Percentiles rank a stretch among this genome's conserved stretches.
Evolutionary conservation across 2,329 filamentous ascomycete genomes (phyloP).

Genomic region (Fusarium robinianum): DNA sequence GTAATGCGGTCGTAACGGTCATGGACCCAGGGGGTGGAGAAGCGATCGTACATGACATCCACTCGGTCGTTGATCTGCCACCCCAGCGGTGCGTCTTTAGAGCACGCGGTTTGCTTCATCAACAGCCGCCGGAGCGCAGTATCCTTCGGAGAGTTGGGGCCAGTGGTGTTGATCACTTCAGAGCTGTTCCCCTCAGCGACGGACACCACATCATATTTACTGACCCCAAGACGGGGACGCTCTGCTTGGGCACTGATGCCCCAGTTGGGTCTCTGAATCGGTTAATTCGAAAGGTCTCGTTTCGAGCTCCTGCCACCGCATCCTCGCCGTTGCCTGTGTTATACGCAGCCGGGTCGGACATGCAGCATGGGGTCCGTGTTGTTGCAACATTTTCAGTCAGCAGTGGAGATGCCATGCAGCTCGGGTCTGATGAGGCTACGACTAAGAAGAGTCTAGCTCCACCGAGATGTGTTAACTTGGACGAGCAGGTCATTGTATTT

Average conservation of each 20-base stretch:
- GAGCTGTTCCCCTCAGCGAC: constrained; percentile 67
- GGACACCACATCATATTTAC: constrained; percentile 68
- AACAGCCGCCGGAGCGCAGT: constrained; percentile 18
- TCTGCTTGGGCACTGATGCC: constrained; percentile 66
- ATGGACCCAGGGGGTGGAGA: constrained; percentile 18
- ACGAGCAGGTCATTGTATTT: constrained; percentile 54
- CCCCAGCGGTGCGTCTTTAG: constrained; percentile 17
- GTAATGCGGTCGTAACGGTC: constrained; percentile 28
- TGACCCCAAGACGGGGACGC: constrained; percentile 58
- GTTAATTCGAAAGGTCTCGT: constrained; percentile 62
- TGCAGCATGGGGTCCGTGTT: constrained; percentile 61
- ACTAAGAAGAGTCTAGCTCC: constrained; percentile 8
- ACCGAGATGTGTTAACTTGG: constrained; percentile 9
- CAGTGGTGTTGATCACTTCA: constrained; percentile 62
- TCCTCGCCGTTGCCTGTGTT: constrained; percentile 48
- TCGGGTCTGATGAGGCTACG: constrained; percentile 10
- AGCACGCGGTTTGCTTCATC: constrained; percentile 20
- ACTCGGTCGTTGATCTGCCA: constrained; percentile 15
- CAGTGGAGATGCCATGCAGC: constrained; percentile 19
- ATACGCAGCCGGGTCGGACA: constrained; percentile 61
- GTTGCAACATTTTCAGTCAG: constrained; percentile 56
- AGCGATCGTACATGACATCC: constrained; percentile 14
- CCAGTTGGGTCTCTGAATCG: constrained; percentile 55
- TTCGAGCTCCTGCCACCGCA: constrained; percentile 43
- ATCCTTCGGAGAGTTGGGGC: constrained; percentile 42